Conservation (phyloP, 768 basidiomycete genomes). For the Leccinum broughii region DNA sequence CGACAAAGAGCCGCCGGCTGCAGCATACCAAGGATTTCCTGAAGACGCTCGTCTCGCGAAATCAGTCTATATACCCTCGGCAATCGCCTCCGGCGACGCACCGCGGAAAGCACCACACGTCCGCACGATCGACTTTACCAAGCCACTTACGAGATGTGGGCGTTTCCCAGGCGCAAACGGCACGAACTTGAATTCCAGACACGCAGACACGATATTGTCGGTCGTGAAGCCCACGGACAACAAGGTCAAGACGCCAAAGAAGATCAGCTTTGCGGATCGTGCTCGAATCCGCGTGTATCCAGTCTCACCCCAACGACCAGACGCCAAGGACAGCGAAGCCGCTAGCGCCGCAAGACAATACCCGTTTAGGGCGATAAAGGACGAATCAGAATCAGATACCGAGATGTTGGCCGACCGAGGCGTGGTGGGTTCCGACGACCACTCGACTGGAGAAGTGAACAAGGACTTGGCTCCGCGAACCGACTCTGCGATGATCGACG, state of each 20-base stretch:
- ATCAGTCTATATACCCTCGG: background rate
- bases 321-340: background rate
- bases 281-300: constrained; percentile 23
- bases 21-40: background rate
- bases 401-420: background rate
- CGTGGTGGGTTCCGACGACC: background rate
- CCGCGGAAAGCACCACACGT: constrained; percentile 4
- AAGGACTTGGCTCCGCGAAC: background rate
- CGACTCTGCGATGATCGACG: background rate
- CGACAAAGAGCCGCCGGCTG: background rate
- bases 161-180: constrained; percentile 7
- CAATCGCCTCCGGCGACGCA: background rate
- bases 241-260: constrained; percentile 26
- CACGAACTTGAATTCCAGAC: constrained; percentile 5
- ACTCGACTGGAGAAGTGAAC: background rate
- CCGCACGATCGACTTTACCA: constrained; percentile 33
- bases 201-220: constrained; percentile 2
- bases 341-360: background rate
- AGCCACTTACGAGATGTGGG: constrained; percentile 10
- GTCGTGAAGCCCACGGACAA: constrained; percentile 6
- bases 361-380: background rate
- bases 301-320: constrained; percentile 13
- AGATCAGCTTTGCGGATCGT: constrained; percentile 27
- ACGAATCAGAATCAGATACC: background rate
- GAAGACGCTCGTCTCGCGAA: background rate